Base-by-base conservation (phyloP, 2,329 filamentous ascomycete genomes). In the Claviceps spartinae region DNA sequence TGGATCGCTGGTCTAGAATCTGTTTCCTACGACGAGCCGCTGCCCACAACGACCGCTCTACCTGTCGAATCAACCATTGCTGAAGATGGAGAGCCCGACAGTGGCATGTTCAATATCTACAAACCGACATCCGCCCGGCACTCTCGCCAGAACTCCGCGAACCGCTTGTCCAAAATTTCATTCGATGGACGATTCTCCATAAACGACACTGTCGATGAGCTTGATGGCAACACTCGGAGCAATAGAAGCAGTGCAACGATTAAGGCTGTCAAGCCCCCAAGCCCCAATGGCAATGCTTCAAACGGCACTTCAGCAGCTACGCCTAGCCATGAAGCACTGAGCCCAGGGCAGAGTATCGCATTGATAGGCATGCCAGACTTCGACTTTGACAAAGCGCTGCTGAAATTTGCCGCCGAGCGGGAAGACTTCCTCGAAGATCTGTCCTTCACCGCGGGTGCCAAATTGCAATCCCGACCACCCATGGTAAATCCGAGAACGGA, bases 371-470 rank as follows among this genome's bases (percentile, higher is more conserved):
- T 77, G 56, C 70, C 68, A 53, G 88, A 95, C 63, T 88, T 87
- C 62, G 93, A 97, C 67, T 98, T 98, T 62, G 93, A 97, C 65
- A 83, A 86, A 63, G 91, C 93, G 26, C 75, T 98, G 59, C 73
- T 89, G 62, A 97, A 96, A 70, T 98, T 98, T 66, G 89, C 93
- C 46, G 85, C 84, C n/a, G 91, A 97, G 71, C 78, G 93, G 57
- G 93, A 98, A 61, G 85, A 84, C 54, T 98, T 98, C 62, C 73
- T 97, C 50, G 88, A 95, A 57, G 93, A 98, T 65, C 77, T 97
- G 51, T 88, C 84, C 58, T 89, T 97, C 65, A 88, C 80, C 58
- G 88, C 90, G 22, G 89, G 90, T 44, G 86, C 86, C 42, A 86
- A 88, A 57, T 76, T 86, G 24, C 79, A 86, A 59, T 72, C 78